Evolutionary conservation across 495 filamentous ascomycete species (phyloP), one percentile per base, ranked within the genome.

Genomic region (Jackrogersella minutella): DNA sequence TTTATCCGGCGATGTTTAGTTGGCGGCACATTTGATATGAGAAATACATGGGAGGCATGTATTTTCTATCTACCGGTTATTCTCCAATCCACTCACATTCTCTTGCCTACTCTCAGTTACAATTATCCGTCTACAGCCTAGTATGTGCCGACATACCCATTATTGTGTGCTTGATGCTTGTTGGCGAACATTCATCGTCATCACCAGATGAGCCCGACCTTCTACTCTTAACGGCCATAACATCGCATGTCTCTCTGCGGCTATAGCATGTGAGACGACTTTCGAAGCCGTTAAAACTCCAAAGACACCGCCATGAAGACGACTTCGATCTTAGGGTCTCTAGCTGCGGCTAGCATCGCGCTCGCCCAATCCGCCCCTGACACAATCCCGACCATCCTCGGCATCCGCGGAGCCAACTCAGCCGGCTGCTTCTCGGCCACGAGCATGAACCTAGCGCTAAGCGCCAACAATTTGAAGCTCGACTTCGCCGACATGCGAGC

Each of bases 401-500:
- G 60, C 3, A 56, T 69, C 28, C 66, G 66, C 5, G 66, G 66
- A 1, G 66, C 66, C 2, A 69, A 69, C 22, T 69, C 66, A 0
- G 66, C 33, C 0, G 66, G 66, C 10, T 69, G 66, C 34, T 69
- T 69, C 55, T 59, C 66, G 0, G 66, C 66, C 0, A 69, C 66
- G 33, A 64, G 66, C 37, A 44, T 69, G 60, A 56, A 7, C 3
- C 41, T 69, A 2, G 50, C 47, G 2, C 14, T 64, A 3, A 41
- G 16, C 1, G 14, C 60, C 10, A 24, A 64, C 13, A 60, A 13
- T 28, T 22, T 69, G 7, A 49, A 46, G 28, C 34, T 69, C 3
- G 60, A 69, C 60, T 64, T 69, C 7, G 55, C 55, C 49, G 66
- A 69, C 36, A 69, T 69, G 66, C 60, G 66, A 5, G 66, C 66